Conservation (phyloP, 1,139 yeast genomes). For the Diutina pseudorugosa region DNA sequence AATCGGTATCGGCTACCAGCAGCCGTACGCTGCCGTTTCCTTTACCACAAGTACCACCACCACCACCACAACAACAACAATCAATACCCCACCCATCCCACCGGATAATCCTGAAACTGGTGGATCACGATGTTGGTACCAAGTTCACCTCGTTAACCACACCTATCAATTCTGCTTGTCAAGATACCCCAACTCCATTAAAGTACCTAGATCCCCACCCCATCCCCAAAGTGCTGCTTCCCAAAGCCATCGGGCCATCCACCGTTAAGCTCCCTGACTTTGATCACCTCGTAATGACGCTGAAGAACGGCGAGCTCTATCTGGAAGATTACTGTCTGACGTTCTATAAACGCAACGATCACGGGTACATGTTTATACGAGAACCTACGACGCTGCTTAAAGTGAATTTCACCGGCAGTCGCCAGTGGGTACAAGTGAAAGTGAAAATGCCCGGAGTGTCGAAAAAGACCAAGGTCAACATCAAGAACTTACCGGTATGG, state of each 20-base stretch:
- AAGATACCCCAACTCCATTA: neutral
- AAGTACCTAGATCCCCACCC: neutral
- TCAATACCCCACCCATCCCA: neutral
- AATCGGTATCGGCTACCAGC: neutral
- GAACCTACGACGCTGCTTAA: slow-evolving; percentile 21
- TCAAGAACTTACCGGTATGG: slow-evolving; percentile 18
- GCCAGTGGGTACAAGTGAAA: slow-evolving; percentile 19
- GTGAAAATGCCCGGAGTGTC: slow-evolving; percentile 10
- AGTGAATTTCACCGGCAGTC: slow-evolving; percentile 16
- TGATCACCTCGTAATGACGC: slow-evolving; percentile 2
- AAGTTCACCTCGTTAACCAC: neutral
- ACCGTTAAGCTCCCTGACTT: neutral
- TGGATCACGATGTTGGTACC: neutral
- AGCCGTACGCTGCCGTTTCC: neutral
- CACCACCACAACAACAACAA: no score
- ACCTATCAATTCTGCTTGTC: neutral
- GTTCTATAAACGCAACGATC: slow-evolving; percentile 22
- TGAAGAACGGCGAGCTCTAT: slow-evolving; percentile 9
- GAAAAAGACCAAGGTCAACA: slow-evolving; percentile 18
- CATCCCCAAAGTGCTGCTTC: neutral
- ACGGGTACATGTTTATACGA: slow-evolving; percentile 27
- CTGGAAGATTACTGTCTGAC: slow-evolving; percentile 20
- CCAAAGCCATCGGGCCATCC: neutral
- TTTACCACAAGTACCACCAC: neutral
- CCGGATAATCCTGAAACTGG: neutral